Base-by-base conservation (phyloP, 2,329 filamentous ascomycete genomes). In the Podosphaera fusca region DNA sequence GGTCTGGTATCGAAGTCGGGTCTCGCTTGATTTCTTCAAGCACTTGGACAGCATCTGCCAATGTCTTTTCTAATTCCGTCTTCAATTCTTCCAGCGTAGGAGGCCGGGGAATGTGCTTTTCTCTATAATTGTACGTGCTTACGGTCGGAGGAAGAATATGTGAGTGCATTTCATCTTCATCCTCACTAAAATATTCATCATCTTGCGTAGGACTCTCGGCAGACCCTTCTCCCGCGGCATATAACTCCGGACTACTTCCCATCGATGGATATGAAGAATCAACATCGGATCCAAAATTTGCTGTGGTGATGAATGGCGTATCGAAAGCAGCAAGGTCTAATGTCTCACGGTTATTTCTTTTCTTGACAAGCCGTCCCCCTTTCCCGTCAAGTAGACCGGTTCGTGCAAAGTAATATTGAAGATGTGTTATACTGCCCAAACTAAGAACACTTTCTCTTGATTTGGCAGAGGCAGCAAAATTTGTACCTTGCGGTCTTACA, bases 371-470 rank as follows among this genome's bases (percentile, higher is more conserved):
- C 68, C 94, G 85, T 56, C 81, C 92, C 40, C 89, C 90, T 68
- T 95, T 95, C 58, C 90, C 88, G 66, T 98, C 92, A 55, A 98
- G 72, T 61, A 98, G 72, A 4, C 92, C 92, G 0, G 92, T 98
- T 59, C 92, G 78, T 40, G 92, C 90, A 72, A 98, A 98, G 71
- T 96, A 98, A 71, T 96, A 95, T 70, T 98, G 92, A 66, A 98
- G 74, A 72, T 98, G 92, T 57, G 89, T 87, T 64, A 98, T 98
- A 70, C 89, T 95, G 57, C 92, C 92, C 60, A 98, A 72, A 66
- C 87, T 95, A 79, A 96, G 84, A 62, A 98, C 92, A 67, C 89
- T 95, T 69, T 98, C 90, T 61, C 92, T 78, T 55, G 87, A 87
- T 67, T 81, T 82, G 52, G 92, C 92, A 58, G 89, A 95, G 59